Evolutionary conservation across 2,329 filamentous ascomycete genomes (phyloP).

Genomic region (Orbilia blumenaviensis): DNA sequence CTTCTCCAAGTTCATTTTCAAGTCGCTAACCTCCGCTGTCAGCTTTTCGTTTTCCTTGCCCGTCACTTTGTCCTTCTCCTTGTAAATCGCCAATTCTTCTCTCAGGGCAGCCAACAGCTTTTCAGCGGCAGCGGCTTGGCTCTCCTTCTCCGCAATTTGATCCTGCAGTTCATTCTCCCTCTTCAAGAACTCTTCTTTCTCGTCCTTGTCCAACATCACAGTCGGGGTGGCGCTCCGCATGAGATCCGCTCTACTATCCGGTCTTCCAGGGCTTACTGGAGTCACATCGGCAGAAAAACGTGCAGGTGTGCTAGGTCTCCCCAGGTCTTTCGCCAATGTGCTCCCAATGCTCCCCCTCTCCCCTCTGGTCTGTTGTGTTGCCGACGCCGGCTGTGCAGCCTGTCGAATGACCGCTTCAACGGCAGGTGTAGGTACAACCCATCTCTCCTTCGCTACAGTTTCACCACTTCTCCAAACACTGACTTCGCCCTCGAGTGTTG

Average conservation of each 20-base stretch:
- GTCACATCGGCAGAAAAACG: constrained; percentile 66
- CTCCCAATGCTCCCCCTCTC: constrained; percentile 55
- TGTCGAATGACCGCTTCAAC: constrained; percentile 63
- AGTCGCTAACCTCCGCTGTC: constrained; percentile 84
- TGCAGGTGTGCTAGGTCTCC: constrained; percentile 70
- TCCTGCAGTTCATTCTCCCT: constrained; percentile 98
- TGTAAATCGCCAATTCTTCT: constrained; percentile 84
- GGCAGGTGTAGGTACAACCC: constrained; percentile 74
- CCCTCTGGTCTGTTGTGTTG: constrained; percentile 57
- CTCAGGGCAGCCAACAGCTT: constrained; percentile 82
- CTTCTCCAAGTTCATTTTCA: constrained; percentile 96
- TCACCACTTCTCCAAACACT: constrained; percentile 88
- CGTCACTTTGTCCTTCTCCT: constrained; percentile 82
- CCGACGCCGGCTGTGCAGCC: constrained; percentile 63
- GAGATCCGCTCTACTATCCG: constrained; percentile 63
- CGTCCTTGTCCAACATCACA: constrained; percentile 84
- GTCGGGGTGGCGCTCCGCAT: constrained; percentile 57
- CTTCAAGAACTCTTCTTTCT: constrained; percentile 92
- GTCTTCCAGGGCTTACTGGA: constrained; percentile 60
- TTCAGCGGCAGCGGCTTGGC: constrained; percentile 79
- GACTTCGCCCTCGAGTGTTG: constrained; percentile 83
- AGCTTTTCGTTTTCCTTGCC: constrained; percentile 91
- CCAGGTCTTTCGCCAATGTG: constrained; percentile 64
- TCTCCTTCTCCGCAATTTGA: constrained; percentile 91
- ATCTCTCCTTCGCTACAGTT: constrained; percentile 84